phyloP scores from a whole-genome alignment of 2,329 filamentous ascomycete species.

The Fusarium sp. region DNA sequence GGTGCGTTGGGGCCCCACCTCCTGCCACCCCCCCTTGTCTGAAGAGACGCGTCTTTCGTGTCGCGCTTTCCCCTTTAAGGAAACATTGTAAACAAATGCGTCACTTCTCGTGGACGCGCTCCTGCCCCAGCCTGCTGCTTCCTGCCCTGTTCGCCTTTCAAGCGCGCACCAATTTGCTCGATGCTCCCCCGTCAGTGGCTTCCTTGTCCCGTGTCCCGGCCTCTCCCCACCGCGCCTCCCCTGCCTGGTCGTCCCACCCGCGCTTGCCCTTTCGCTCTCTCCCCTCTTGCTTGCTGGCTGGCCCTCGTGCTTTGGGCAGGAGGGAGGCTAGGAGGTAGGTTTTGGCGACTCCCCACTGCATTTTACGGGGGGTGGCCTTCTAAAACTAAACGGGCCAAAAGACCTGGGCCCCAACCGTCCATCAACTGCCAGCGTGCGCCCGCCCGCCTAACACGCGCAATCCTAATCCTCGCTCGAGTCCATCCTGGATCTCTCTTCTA shows the following conservation, averaged over 20 bases:
- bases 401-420: slow-evolving; percentile 15
- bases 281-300: background rate
- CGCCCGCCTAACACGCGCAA: slow-evolving; percentile 37
- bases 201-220: slow-evolving; percentile 18
- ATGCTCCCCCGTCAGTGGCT: slow-evolving; percentile 13
- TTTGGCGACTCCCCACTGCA: slow-evolving; percentile 26
- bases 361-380: slow-evolving; percentile 26
- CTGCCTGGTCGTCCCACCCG: slow-evolving; percentile 19
- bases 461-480: slow-evolving; percentile 21
- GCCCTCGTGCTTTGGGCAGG: background rate
- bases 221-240: slow-evolving; percentile 11
- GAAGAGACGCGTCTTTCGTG: slow-evolving; percentile 48
- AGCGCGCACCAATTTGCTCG: slow-evolving; percentile 24
- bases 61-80: slow-evolving; percentile 42
- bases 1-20: slow-evolving; percentile 26
- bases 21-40: slow-evolving; percentile 35
- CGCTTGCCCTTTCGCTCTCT: slow-evolving; percentile 18
- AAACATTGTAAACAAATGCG: slow-evolving; percentile 52
- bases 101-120: slow-evolving; percentile 41
- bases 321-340: background rate
- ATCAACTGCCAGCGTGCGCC: slow-evolving; percentile 27
- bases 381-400: slow-evolving; percentile 4
- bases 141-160: slow-evolving; percentile 3
- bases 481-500: slow-evolving; percentile 23
- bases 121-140: slow-evolving; percentile 29